A percentile compares a stretch with the other conserved stretches of the same genome.
These are phyloP conservation scores for Phaeophleospora eucalypticola DNA, from an alignment of 2,329 filamentous ascomycete species.

Conservation along the genomic window DNA sequence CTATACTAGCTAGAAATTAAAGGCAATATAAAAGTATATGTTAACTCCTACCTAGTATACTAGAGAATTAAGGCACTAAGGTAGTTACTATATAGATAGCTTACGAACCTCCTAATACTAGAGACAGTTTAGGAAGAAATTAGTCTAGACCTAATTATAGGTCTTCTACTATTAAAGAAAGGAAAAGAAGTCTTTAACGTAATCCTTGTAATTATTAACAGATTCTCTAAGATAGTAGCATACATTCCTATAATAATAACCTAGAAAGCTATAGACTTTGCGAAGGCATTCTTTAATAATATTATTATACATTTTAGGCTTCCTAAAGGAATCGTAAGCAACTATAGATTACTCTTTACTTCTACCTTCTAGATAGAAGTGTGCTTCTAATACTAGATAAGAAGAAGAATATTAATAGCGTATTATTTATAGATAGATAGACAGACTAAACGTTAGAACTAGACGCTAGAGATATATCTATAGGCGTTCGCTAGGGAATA, in stretches of 20 bases:
- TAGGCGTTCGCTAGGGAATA: conserved; percentile 2
- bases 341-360: conserved; percentile 20
- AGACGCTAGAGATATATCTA: conserved; percentile 12
- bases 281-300: conserved; percentile 13
- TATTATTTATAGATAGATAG: conserved; percentile 4
- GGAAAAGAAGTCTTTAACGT: conserved; percentile 9
- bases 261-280: conserved; percentile 4
- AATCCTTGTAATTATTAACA: conserved; percentile 23
- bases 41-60: conserved; percentile 1
- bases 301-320: conserved; percentile 13
- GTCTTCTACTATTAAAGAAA: conserved; percentile 2
- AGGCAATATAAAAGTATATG: conserved; percentile 1
- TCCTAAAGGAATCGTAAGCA: conserved; percentile 11
- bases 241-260: conserved; percentile 10
- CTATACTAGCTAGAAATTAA: conserved; percentile 5
- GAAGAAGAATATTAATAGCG: conserved; percentile 3
- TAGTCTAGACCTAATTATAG: conserved; percentile 12
- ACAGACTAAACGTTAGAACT: conserved; percentile 11
- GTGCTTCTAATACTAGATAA: conserved; percentile 7
- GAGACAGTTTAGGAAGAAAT: conserved; percentile 3
- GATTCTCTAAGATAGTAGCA: conserved; percentile 23
- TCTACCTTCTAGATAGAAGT: conserved; percentile 18
- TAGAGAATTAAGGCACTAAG: neutral
- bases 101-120: neutral
- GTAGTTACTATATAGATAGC: neutral